Percentiles rank a stretch among this genome's conserved stretches.
These are phyloP conservation scores for Ophiostoma himal-ulmi DNA, from an alignment of 2,329 filamentous ascomycete genomes.

Conservation along the genomic window DNA sequence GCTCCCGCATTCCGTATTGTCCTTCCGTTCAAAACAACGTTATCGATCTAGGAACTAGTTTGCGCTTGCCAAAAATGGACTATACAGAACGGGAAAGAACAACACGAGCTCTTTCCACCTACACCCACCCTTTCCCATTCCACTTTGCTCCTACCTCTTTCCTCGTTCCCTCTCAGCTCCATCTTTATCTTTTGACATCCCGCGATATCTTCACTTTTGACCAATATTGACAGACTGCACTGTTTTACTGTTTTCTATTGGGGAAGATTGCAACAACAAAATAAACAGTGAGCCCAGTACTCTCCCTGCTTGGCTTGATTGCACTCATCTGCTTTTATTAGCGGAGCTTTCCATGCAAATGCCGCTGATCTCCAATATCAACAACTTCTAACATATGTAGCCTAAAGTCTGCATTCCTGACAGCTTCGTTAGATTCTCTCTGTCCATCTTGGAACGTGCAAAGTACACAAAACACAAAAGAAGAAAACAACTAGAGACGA, in stretches of 20 bases:
- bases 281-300: background rate
- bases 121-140: background rate
- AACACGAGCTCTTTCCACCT: slow-evolving; percentile 8
- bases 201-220: slow-evolving; percentile 3
- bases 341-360: background rate
- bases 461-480: background rate
- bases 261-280: background rate
- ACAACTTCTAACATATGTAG: background rate
- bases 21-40: slow-evolving; percentile 19
- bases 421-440: background rate
- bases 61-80: background rate
- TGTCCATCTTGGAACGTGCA: background rate
- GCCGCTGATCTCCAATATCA: slow-evolving; percentile 3
- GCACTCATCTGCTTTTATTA: background rate
- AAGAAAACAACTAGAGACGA: slow-evolving; percentile 10
- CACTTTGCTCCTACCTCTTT: background rate
- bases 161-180: background rate
- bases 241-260: background rate
- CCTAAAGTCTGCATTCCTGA: background rate
- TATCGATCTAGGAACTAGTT: background rate
- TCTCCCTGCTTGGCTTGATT: background rate
- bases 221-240: background rate
- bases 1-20: slow-evolving; percentile 15
- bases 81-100: background rate
- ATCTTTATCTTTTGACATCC: background rate